phyloP scores from a whole-genome alignment of 208 protist genomes.

The Leishmania guyanensis region DNA sequence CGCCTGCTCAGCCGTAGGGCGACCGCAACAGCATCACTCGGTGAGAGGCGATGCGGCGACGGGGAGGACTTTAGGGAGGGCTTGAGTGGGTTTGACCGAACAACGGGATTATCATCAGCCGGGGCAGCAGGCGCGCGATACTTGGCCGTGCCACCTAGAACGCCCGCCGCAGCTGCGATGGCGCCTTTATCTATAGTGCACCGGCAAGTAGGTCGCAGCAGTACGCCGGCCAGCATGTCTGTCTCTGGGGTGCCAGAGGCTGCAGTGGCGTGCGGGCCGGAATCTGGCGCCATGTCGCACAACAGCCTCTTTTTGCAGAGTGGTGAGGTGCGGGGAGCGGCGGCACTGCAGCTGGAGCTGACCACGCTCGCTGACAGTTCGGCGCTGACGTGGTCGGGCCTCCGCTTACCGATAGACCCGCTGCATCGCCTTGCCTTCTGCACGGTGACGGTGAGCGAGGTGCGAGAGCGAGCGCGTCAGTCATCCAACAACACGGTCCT shows the following conservation, averaged over 20 bases:
- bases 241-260: not conserved
- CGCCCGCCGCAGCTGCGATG: not conserved
- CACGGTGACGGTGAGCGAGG: conserved; percentile 20
- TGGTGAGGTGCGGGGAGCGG: not conserved
- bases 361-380: conserved; percentile 18
- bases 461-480: conserved; percentile 18
- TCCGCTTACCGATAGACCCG: conserved; percentile 16
- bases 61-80: not conserved
- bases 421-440: conserved; percentile 27
- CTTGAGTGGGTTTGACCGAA: not conserved
- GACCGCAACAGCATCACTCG: not conserved
- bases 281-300: not conserved
- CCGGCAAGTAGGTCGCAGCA: conserved; percentile 10
- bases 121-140: not conserved
- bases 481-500: not conserved
- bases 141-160: not conserved
- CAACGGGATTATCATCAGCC: not conserved
- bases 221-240: not conserved
- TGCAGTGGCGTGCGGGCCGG: not conserved
- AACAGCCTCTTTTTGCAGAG: not conserved
- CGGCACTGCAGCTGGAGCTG: conserved; percentile 26
- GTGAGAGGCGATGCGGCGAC: not conserved
- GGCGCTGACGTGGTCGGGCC: conserved; percentile 12
- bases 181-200: conserved; percentile 14
- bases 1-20: not conserved